Conservation (phyloP, 1,284 basidiomycete species). For the Acaromyces ingoldii region DNA sequence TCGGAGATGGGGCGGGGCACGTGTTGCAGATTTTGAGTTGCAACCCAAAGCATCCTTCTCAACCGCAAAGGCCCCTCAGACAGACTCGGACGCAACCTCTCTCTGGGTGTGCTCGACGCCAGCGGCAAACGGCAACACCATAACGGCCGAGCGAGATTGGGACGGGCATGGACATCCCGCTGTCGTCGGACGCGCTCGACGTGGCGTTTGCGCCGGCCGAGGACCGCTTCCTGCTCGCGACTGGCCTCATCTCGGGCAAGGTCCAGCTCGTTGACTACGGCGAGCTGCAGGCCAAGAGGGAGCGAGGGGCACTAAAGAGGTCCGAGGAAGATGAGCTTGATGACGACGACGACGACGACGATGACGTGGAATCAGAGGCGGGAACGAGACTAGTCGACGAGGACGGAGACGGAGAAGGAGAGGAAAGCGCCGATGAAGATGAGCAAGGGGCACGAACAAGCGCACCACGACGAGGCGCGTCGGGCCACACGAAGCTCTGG, state of each 20-base stretch:
- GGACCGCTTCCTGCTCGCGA: conserved; percentile 61
- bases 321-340: conserved; percentile 23
- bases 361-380: not conserved
- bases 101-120: too few relatives aligned
- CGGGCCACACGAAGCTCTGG: conserved; percentile 30
- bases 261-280: conserved; percentile 68
- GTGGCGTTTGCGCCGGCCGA: conserved; percentile 74
- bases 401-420: conserved; percentile 12
- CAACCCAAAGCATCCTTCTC: too few relatives aligned
- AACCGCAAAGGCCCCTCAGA: too few relatives aligned
- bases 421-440: conserved; percentile 20
- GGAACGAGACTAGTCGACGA: not conserved
- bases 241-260: conserved; percentile 74
- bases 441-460: not conserved
- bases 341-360: conserved; percentile 2
- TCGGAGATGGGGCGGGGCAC: too few relatives aligned
- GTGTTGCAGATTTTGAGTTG: too few relatives aligned
- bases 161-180: conserved; percentile 46
- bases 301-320: not conserved
- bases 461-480: not conserved
- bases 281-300: not conserved
- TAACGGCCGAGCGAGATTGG: too few relatives aligned
- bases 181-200: conserved; percentile 75
- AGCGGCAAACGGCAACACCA: too few relatives aligned
- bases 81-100: too few relatives aligned